These are phyloP conservation scores for Lachnellula suecica DNA, from an alignment of 2,329 filamentous ascomycete species.

Conservation along the genomic window DNA sequence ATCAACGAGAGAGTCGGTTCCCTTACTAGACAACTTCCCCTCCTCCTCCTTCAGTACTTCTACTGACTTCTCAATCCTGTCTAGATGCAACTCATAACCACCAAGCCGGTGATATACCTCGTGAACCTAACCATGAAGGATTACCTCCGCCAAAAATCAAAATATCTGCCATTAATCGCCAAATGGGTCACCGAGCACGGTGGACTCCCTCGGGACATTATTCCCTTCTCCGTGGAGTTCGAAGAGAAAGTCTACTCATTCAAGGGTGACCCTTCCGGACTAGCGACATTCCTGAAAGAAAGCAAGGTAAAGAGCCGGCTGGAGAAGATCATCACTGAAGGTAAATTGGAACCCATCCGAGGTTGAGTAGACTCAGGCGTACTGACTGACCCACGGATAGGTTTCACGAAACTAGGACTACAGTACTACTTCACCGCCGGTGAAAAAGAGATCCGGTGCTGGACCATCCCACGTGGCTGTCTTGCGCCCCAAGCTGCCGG, in stretches of 20 bases:
- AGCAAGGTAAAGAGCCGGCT: conserved; percentile 42
- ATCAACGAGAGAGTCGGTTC: conserved; percentile 43
- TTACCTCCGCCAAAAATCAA: conserved; percentile 46
- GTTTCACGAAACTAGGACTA: conserved; percentile 42
- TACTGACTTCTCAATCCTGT: background rate
- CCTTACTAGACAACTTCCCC: no score
- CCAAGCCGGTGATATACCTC: conserved; percentile 45
- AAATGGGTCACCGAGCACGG: conserved; percentile 46
- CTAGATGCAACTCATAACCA: conserved; percentile 41
- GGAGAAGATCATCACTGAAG: conserved; percentile 44
- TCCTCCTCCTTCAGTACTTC: no score
- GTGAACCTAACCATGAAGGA: conserved; percentile 48
- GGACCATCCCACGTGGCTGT: conserved; percentile 40
- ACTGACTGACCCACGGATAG: background rate
- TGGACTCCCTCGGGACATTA: conserved; percentile 39
- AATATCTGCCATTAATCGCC: conserved; percentile 43
- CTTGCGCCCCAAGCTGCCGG: conserved; percentile 38
- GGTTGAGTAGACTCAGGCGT: no score
- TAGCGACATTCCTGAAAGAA: conserved; percentile 38
- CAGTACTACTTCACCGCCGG: conserved; percentile 48
- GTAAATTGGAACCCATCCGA: no score
- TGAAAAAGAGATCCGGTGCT: conserved; percentile 46
- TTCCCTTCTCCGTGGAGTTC: conserved; percentile 46
- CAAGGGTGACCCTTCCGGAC: conserved; percentile 37
- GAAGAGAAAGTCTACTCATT: conserved; percentile 43